Evolutionary conservation across 805 yeast genomes (phyloP), one percentile per base, ranked within the genome.

Genomic region (Schizosaccharomyces cryophilus): DNA sequence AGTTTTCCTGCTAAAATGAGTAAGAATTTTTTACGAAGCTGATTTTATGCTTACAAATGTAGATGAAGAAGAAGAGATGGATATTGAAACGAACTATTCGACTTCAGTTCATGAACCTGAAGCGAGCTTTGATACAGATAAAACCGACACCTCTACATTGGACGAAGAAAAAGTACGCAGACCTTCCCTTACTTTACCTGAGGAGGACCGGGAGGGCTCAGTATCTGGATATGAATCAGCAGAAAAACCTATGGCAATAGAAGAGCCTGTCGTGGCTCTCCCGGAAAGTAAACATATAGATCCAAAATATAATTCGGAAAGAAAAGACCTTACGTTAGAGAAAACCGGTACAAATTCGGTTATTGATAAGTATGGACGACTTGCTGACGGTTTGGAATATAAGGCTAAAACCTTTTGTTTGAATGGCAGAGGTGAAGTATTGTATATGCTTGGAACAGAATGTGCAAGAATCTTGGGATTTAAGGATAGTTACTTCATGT

Each of bases 401-500:
- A n/a, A 26, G 21, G 2, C 47, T 56, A 26, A n/a, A 40, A 40
- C 60, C 15, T 56, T 56, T 30, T 40, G 60, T 29, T 26, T 56
- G 17, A 35, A 24, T 29, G 42, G 60, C 5, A 38, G 47, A 19
- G 60, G 60, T 4, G 15, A 56, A 3, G 70, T 67, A 59, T 66
- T 71, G 42, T 77, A 70, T 63, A 75, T 73, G 62, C 62, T 77
- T 69, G 73, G 76, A 61, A 68, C 71, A 31, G 72, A 73, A 65
- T 67, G 71, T 62, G 75, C 77, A 58, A 71, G 78, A 63, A 67
- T 71, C 29, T 67, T 79, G 60, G 68, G 71, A 51, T 71, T 73
- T 67, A 70, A 78, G 61, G 83, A 79, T 65, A 76, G 80, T 48
- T 80, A 79, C 66, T 69, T 80, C 2, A 72, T 83, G 63, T 77